Evolutionary conservation across 148 eudicot species (phyloP).

Genomic region (Cornus kousa): DNA sequence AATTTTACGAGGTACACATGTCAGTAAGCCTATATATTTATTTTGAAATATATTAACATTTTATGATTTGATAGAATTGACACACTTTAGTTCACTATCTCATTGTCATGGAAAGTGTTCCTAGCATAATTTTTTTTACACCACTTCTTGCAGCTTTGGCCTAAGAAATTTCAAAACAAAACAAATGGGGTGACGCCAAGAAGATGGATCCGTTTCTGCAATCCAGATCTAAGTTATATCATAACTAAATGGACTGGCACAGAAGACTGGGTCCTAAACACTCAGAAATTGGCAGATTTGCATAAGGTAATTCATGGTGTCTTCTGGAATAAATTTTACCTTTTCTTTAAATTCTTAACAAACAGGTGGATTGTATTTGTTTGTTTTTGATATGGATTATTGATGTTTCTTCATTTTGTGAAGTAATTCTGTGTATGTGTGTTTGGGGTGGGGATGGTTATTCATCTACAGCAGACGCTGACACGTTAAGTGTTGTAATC

Average conservation of each 20-base stretch:
- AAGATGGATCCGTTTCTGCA: conserved; percentile 94
- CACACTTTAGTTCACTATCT: not conserved
- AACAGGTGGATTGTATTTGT: not conserved
- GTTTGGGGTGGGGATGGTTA: not conserved
- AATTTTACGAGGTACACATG: conserved; percentile 67
- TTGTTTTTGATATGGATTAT: not conserved
- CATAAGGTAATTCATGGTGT: conserved; percentile 44
- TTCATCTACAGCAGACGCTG: not conserved
- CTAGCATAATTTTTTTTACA: not conserved
- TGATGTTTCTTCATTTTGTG: not conserved
- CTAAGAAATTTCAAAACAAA: conserved; percentile 94
- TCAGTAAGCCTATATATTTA: not conserved
- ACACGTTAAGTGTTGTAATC: not conserved
- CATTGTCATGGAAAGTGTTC: not conserved
- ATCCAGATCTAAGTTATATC: conserved; percentile 73
- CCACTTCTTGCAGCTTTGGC: conserved; percentile 66
- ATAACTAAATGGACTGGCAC: conserved; percentile 87
- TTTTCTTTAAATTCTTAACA: not conserved
- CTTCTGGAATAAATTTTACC: not conserved
- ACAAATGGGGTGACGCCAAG: conserved; percentile 97
- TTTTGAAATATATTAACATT: not conserved
- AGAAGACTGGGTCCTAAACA: conserved; percentile 81
- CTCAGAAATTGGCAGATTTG: conserved; percentile 76
- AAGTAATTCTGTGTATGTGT: not conserved
- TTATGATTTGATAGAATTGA: not conserved